These are phyloP conservation scores for Ceraceosorus bombacis DNA, from an alignment of 1,284 basidiomycete species.

Conservation along the genomic window DNA sequence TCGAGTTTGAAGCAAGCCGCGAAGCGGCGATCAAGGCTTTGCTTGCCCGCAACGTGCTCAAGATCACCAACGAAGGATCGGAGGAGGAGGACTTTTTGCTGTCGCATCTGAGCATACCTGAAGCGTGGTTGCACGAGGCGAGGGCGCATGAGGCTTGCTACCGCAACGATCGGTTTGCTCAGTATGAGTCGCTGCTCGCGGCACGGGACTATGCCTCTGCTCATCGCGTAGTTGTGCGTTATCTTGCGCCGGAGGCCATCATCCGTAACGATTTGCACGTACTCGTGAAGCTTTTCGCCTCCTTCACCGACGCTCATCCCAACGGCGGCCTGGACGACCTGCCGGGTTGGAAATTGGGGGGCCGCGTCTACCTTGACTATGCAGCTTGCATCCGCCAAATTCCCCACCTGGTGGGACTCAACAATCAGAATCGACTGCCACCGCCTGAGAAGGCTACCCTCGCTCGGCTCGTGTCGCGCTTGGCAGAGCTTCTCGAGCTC, in stretches of 20 bases:
- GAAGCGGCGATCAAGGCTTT: conserved; percentile 73
- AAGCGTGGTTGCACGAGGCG: conserved; percentile 77
- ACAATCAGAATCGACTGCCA: conserved; percentile 35
- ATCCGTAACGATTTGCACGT: conserved; percentile 69
- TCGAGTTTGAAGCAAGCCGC: conserved; percentile 64
- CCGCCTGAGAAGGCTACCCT: conserved; percentile 19
- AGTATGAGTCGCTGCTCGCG: conserved; percentile 68
- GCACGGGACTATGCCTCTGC: conserved; percentile 67
- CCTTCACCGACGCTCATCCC: conserved; percentile 56
- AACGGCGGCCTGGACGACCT: conserved; percentile 20
- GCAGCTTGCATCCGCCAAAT: conserved; percentile 55
- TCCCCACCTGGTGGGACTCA: conserved; percentile 54
- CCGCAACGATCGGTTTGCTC: conserved; percentile 62
- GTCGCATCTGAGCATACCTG: conserved; percentile 70
- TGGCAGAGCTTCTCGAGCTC: conserved; percentile 59
- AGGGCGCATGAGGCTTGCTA: conserved; percentile 62
- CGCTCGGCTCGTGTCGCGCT: conserved; percentile 53
- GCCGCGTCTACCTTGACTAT: conserved; percentile 8
- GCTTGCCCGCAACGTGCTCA: conserved; percentile 62
- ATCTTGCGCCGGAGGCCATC: conserved; percentile 84
- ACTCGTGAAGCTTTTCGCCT: conserved; percentile 65
- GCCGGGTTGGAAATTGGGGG: conserved; percentile 10
- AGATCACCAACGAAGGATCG: conserved; percentile 43
- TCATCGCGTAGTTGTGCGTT: conserved; percentile 68
- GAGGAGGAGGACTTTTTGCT: conserved; percentile 67